Conservation (phyloP, 345 rosid genomes). For the Hibiscus tridactylites region DNA sequence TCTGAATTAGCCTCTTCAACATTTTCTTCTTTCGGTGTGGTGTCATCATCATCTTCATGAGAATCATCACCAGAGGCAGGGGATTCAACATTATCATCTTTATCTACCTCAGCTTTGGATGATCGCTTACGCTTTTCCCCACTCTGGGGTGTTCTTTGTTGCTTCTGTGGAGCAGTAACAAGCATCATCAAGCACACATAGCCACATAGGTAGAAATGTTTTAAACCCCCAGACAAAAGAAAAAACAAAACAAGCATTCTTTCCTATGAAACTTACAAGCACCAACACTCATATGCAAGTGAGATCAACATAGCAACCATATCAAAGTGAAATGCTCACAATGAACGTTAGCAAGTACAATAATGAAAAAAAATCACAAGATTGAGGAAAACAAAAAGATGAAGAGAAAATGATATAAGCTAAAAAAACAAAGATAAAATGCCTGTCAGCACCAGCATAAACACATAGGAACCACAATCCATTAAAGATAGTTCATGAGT, state of each 20-base stretch:
- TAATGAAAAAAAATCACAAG: not conserved
- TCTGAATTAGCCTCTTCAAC: slow-evolving; percentile 46
- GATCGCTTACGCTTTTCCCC: slow-evolving; percentile 47
- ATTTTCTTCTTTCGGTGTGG: slow-evolving; percentile 38
- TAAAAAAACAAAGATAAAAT: not conserved
- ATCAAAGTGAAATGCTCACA: not conserved
- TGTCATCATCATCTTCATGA: slow-evolving; percentile 37
- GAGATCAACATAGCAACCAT: not conserved
- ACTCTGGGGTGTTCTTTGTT: slow-evolving; percentile 31
- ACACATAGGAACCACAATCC: not conserved
- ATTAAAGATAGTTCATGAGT: not conserved
- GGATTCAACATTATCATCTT: slow-evolving; percentile 43
- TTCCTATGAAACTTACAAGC: not conserved
- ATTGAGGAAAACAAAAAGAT: not conserved
- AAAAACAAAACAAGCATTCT: not conserved
- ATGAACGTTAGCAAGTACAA: not conserved
- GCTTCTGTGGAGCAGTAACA: slow-evolving; percentile 41
- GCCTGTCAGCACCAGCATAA: not conserved
- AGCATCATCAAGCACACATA: slow-evolving; percentile 1
- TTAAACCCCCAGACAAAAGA: not conserved
- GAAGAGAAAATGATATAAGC: not conserved
- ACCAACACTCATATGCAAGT: not conserved
- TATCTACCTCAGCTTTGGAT: slow-evolving; percentile 41
- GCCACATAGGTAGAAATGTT: not conserved
- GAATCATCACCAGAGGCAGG: slow-evolving; percentile 38